phyloP scores from a whole-genome alignment of 2,329 filamentous ascomycete species.

The Nannizzia gypsea region DNA sequence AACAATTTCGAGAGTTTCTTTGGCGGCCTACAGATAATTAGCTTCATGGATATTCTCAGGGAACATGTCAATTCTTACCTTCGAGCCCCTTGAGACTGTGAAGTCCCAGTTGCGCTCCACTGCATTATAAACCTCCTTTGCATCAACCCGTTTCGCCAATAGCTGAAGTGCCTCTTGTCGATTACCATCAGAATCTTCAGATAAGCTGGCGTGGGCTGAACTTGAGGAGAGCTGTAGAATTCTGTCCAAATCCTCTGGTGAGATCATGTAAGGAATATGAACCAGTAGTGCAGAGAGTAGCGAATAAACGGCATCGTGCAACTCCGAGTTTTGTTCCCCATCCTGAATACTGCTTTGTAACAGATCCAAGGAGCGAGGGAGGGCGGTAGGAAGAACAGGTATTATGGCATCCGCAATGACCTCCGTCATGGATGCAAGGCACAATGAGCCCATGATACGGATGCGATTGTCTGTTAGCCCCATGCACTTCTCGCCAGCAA shows the following conservation, averaged over 20 bases:
- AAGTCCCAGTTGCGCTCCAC: slow-evolving; percentile 60
- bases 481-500: slow-evolving; percentile 65
- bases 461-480: slow-evolving; percentile 61
- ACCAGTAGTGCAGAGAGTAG: slow-evolving; percentile 70
- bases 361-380: slow-evolving; percentile 60
- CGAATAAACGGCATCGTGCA: slow-evolving; percentile 73
- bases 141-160: slow-evolving; percentile 63
- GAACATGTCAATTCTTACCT: slow-evolving; percentile 39
- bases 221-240: slow-evolving; percentile 60
- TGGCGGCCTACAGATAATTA: slow-evolving; percentile 42
- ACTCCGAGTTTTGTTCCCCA: slow-evolving; percentile 44
- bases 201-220: slow-evolving; percentile 53
- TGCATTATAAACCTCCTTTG: slow-evolving; percentile 62
- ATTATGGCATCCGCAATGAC: slow-evolving; percentile 79
- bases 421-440: slow-evolving; percentile 77
- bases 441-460: slow-evolving; percentile 73
- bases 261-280: slow-evolving; percentile 81
- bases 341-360: slow-evolving; percentile 51
- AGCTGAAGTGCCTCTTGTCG: slow-evolving; percentile 59
- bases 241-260: slow-evolving; percentile 58
- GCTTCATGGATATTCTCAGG: slow-evolving; percentile 12
- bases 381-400: slow-evolving; percentile 63
- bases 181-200: slow-evolving; percentile 51
- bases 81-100: slow-evolving; percentile 50
- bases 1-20: slow-evolving; percentile 59